Base-by-base conservation (phyloP, 2,329 filamentous ascomycete species). In the Sarocladium brachiariae region DNA sequence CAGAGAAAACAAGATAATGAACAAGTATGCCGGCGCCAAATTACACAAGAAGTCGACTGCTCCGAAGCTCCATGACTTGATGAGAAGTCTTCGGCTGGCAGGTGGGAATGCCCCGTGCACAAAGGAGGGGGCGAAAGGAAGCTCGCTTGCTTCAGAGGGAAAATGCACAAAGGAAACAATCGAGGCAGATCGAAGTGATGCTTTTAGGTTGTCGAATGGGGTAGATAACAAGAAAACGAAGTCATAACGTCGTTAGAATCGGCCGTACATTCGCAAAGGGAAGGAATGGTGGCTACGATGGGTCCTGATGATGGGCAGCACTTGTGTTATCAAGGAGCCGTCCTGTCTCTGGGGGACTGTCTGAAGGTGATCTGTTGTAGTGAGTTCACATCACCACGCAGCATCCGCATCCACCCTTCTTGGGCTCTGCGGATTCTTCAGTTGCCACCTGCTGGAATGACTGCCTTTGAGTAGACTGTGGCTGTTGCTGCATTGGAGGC, bases 351-450 rank as follows among this genome's bases (percentile, higher is more conserved):
- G n/a, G n/a, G n/a, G n/a, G n/a, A n/a, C n/a, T 13, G 27, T 30
- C 27, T 30, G 7, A 8, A 6, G 34, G 7, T n/a, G 34, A 37
- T n/a, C 6, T 37, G 34, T n/a, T 18, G 34, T 6, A 37, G 14
- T 21, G 39, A 8, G 4, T 34, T 66, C 63, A 77, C 75, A 77
- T 77, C 54, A 77, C 65, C 47, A 74, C 63, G 56, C 75, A 77
- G 64, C 75, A 77, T 43, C 71, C 73, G 56, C 74, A 76, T n/a
- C 70, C 70, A 4, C 62, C 65, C 46, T 65, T 66, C 58, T 71
- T 72, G 46, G 66, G 63, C 25, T 70, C 63, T 7, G 27, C 27
- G 30, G 63, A 60, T 14, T 66, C 61, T 11, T 61, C 54, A 33
- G 59, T 55, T n/a, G 59, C 51, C 18, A 51, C 45, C 3, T 35